Conservation (phyloP, 768 basidiomycete species). For the Mycena vulgaris region DNA sequence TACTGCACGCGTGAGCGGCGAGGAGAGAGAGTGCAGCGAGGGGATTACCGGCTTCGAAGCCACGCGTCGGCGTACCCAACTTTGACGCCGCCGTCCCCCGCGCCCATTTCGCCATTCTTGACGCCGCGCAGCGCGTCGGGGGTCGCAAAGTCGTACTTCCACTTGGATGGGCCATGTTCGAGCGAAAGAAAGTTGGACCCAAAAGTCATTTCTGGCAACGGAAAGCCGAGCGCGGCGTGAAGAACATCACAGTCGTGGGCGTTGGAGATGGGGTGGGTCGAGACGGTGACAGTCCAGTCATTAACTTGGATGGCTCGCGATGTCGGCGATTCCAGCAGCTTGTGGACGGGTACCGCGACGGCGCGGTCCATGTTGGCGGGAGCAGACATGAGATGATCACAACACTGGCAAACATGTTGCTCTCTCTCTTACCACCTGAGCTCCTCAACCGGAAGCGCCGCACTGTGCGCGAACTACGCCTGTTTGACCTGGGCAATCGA, state of each 20-base stretch:
- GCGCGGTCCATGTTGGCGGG: constrained; percentile 57
- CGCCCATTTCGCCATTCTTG: constrained; percentile 79
- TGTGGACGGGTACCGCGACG: constrained; percentile 71
- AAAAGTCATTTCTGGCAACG: constrained; percentile 98
- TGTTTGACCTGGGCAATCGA: too few species aligned
- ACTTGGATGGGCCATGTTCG: constrained; percentile 74
- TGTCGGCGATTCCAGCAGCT: constrained; percentile 77
- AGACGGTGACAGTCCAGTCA: constrained; percentile 79
- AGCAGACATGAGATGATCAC: constrained; percentile 4
- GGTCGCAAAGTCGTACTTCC: constrained; percentile 77
- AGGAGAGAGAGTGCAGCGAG: constrained; percentile 1
- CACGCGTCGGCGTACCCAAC: constrained; percentile 97
- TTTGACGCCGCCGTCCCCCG: constrained; percentile 92
- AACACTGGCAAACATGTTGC: too few species aligned
- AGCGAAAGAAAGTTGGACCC: constrained; percentile 85
- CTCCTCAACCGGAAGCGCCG: too few species aligned
- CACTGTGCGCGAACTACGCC: too few species aligned
- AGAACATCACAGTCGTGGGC: constrained; percentile 81
- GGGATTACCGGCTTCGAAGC: constrained; percentile 81
- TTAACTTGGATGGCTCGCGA: constrained; percentile 77
- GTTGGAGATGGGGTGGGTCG: constrained; percentile 85
- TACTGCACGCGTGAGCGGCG: constrained; percentile 60
- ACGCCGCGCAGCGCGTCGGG: constrained; percentile 80
- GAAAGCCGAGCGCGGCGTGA: constrained; percentile 76
- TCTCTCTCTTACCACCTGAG: too few species aligned